A percentile compares a stretch with the other conserved stretches of the same genome.
phyloP scores from a whole-genome alignment of 805 yeast genomes.

The Candida suzukii region DNA sequence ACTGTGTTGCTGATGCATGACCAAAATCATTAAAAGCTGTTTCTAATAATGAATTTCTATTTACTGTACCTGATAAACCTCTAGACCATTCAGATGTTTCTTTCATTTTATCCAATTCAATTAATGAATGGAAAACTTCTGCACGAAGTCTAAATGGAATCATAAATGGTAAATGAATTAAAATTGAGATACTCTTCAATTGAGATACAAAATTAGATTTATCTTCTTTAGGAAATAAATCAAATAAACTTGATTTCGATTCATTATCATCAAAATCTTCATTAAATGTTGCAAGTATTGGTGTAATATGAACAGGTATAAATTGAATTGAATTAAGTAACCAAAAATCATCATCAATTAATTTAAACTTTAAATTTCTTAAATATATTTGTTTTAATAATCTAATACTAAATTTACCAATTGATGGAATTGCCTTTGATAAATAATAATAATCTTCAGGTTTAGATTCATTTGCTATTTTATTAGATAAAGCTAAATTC shows the following conservation, averaged over 20 bases:
- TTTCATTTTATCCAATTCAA: slow-evolving; percentile 41
- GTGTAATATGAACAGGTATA: slow-evolving; percentile 2
- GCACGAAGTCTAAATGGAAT: slow-evolving; percentile 73
- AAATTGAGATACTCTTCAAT: slow-evolving; percentile 39
- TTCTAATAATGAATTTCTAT: slow-evolving; percentile 63
- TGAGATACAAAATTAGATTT: background rate
- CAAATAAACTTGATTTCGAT: background rate
- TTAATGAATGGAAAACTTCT: slow-evolving; percentile 56
- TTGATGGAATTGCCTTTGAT: slow-evolving; percentile 5
- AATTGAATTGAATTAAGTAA: slow-evolving; percentile 16
- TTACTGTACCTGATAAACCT: slow-evolving; percentile 42
- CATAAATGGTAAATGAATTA: slow-evolving; percentile 69
- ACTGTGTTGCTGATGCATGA: slow-evolving; percentile 37
- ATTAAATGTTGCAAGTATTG: background rate
- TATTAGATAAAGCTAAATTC: slow-evolving; percentile 1
- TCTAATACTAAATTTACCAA: slow-evolving; percentile 32
- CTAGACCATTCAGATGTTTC: slow-evolving; percentile 13
- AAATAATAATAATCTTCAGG: slow-evolving; percentile 1
- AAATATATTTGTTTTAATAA: slow-evolving; percentile 58
- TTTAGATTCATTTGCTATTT: background rate
- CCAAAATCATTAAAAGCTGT: slow-evolving; percentile 66
- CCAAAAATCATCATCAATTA: slow-evolving; percentile 54
- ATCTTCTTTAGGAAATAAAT: background rate
- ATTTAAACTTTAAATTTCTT: slow-evolving; percentile 54
- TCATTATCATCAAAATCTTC: background rate